Base-by-base conservation (phyloP, 768 basidiomycete species). In the Trametes cubensis region DNA sequence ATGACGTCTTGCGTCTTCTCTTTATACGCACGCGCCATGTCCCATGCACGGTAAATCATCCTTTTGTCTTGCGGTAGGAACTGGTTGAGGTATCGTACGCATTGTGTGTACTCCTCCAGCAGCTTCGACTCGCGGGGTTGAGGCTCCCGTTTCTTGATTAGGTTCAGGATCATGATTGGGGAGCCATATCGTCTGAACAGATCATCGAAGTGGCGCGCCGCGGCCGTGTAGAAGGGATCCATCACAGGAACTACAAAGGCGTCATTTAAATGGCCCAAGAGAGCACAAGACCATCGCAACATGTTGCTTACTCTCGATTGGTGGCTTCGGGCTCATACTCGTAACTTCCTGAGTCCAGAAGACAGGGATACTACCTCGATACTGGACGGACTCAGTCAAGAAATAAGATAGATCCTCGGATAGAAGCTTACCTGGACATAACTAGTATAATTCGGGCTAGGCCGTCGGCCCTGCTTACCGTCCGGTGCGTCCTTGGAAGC, bases 1-100 rank as follows among this genome's bases (percentile, higher is more conserved):
- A 97, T 97, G 11, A 98, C 95, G 69, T 98, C 96, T 71, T 94
- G 92, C 7, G 90, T 94, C 71, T 95, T 95, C 77, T 94, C 92
- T 73, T 97, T 97, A 66, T 95, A 93, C 2, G 95, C 94, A 42
- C 90, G 83, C 4, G 90, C 88, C 92, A 98, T 97, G 73, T 99
- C 97, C 92, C 94, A 99, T 15, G 94, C 86, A 45, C 92, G 85
- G 71, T 98, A 97, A 15, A 87, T 80, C 86, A 99, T 93, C 77
- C 88, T 87, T 76, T 91, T 89, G 26, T 81, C 88, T 7, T 80
- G 79, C 0, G 97, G 96, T 14, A 99, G 75, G 75, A 97, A 98
- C 72, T 99, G 96, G 65, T 98, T 98, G 30, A 99, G 81, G 71
- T 97, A 99, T 51, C 83, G 74, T 18, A 98, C 88, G 70, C 97